Evolutionary conservation across 257 asterid genomes (phyloP).

Genomic region (Vinca minor): DNA sequence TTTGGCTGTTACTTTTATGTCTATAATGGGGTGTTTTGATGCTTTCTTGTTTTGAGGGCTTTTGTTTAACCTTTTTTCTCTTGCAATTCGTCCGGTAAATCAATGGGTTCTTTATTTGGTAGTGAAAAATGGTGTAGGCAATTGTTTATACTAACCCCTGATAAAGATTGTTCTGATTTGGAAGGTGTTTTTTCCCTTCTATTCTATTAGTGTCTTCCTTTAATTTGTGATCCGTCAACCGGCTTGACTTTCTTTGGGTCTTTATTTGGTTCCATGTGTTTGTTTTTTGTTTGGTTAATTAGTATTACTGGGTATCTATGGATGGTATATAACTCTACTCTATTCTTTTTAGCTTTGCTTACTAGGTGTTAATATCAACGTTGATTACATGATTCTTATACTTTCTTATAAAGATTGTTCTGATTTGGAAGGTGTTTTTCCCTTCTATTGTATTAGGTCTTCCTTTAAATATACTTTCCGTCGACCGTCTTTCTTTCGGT

Average conservation of each 20-base stretch:
- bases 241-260: too few species aligned
- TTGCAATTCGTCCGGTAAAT: not conserved
- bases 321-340: not conserved
- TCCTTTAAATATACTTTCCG: too few species aligned
- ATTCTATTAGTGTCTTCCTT: not conserved
- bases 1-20: not conserved
- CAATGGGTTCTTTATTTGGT: not conserved
- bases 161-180: not conserved
- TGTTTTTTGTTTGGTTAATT: not conserved
- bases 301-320: not conserved
- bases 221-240: too few species aligned
- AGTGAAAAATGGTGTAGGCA: not conserved
- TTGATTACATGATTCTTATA: too few species aligned
- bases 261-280: not conserved
- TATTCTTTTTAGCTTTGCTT: not conserved
- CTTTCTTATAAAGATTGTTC: too few species aligned
- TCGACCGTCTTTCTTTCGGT: too few species aligned
- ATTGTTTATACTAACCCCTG: not conserved
- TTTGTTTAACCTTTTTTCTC: not conserved
- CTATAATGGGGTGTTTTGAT: not conserved
- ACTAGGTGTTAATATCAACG: too few species aligned
- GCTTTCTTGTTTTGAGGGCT: not conserved
- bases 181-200: not conserved
- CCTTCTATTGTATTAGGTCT: too few species aligned
- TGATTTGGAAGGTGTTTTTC: too few species aligned